Evolutionary conservation across 257 asterid genomes (phyloP).

Genomic region (Marsdenia floribunda): DNA sequence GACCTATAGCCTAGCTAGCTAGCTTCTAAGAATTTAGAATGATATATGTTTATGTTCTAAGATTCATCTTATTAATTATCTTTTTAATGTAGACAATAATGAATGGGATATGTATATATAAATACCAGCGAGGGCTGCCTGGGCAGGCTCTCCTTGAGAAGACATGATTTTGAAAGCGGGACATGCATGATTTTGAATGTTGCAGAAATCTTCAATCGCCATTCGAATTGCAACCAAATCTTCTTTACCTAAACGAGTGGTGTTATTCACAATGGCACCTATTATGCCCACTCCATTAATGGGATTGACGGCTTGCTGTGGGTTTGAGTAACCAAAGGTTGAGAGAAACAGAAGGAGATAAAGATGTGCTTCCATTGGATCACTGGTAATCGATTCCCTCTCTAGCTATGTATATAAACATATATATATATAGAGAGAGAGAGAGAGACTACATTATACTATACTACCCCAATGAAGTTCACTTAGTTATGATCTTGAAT

Average conservation of each 20-base stretch:
- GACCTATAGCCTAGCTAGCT: no score
- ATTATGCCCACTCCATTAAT: neutral
- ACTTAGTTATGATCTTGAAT: neutral
- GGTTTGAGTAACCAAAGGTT: neutral
- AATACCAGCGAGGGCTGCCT: slow-evolving; percentile 34
- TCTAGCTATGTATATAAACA: neutral
- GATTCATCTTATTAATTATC: no score
- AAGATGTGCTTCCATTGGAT: neutral
- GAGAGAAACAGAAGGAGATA: slow-evolving; percentile 1
- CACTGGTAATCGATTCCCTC: neutral
- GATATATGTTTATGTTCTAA: no score
- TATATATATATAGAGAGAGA: neutral
- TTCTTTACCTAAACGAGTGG: slow-evolving; percentile 30
- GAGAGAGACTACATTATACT: neutral
- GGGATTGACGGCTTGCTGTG: neutral
- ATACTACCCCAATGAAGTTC: neutral
- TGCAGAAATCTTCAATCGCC: slow-evolving; percentile 25
- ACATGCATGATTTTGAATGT: slow-evolving; percentile 2
- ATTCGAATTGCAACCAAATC: slow-evolving; percentile 34
- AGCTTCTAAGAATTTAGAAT: no score
- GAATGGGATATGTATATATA: neutral
- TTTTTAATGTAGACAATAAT: no score
- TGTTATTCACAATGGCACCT: slow-evolving; percentile 35
- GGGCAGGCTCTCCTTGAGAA: slow-evolving; percentile 24
- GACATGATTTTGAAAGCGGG: slow-evolving; percentile 12